These are phyloP conservation scores for Amaranthus hypochondriacus DNA, from an alignment of 148 eudicot genomes.

Conservation along the genomic window DNA sequence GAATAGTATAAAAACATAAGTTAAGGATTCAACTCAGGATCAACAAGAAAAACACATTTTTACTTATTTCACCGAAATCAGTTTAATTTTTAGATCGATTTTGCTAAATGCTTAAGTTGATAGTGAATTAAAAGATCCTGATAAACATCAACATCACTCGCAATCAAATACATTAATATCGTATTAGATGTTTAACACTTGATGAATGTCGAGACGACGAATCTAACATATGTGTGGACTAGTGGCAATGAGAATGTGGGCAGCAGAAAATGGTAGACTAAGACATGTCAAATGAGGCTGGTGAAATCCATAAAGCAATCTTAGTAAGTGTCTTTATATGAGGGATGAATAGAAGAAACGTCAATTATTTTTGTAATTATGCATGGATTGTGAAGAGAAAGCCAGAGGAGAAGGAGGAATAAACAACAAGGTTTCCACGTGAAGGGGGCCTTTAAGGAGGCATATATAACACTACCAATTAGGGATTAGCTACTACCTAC, in stretches of 20 bases:
- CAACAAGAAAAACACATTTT: too few species aligned
- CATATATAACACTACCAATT: background rate
- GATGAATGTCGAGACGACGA: background rate
- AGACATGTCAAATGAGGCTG: constrained; percentile 32
- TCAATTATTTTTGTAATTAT: constrained; percentile 22
- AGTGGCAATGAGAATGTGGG: constrained; percentile 14
- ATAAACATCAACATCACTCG: too few species aligned
- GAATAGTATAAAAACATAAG: too few species aligned
- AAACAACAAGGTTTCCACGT: constrained; percentile 26
- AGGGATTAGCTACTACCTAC: background rate
- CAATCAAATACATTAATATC: too few species aligned
- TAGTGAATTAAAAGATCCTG: too few species aligned
- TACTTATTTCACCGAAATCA: too few species aligned
- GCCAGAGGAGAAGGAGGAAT: constrained; percentile 16
- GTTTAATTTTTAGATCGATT: too few species aligned
- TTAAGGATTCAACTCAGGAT: too few species aligned
- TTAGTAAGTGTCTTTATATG: constrained; percentile 24
- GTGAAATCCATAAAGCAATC: constrained; percentile 33
- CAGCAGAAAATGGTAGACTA: constrained; percentile 6
- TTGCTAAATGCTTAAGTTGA: too few species aligned
- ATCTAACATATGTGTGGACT: background rate
- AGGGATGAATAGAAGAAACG: background rate
- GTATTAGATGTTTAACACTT: background rate
- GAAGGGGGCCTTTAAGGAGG: constrained; percentile 28
- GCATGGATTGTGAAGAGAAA: constrained; percentile 5